phyloP scores from a whole-genome alignment of 2,329 filamentous ascomycete species.

The Hypoxylon sp. region DNA sequence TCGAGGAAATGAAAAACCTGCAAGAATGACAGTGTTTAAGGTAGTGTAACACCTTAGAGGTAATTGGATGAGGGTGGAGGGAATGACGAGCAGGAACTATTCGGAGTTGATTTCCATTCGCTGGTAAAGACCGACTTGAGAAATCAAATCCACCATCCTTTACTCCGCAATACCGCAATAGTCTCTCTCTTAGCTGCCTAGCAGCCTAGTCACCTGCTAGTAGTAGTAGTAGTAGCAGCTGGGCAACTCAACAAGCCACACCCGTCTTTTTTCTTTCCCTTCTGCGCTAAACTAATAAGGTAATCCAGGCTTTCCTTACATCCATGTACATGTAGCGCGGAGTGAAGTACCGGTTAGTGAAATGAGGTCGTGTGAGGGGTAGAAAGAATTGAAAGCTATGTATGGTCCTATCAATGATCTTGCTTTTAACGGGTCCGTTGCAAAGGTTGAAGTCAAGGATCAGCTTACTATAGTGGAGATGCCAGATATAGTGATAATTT shows the following conservation, averaged over 20 bases:
- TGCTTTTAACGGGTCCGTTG: slow-evolving; percentile 19
- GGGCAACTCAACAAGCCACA: slow-evolving; percentile 20
- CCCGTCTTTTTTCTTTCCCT: slow-evolving; percentile 11
- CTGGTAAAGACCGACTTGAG: slow-evolving; percentile 43
- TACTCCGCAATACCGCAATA: slow-evolving; percentile 34
- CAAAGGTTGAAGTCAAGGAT: slow-evolving; percentile 6
- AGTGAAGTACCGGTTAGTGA: slow-evolving; percentile 35
- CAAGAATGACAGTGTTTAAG: slow-evolving; percentile 30
- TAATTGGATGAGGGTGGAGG: slow-evolving; percentile 37
- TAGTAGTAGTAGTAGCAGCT: slow-evolving; percentile 5
- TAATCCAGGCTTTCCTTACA: slow-evolving; percentile 25
- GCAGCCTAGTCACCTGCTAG: slow-evolving; percentile 36
- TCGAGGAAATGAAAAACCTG: slow-evolving; percentile 29
- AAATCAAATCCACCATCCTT: slow-evolving; percentile 26
- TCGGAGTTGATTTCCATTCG: slow-evolving; percentile 43
- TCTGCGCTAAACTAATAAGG: slow-evolving; percentile 29
- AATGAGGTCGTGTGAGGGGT: slow-evolving; percentile 42
- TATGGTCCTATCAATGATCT: slow-evolving; percentile 40
- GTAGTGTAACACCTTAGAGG: slow-evolving; percentile 33
- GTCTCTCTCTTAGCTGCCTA: not conserved
- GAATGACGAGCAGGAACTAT: slow-evolving; percentile 46
- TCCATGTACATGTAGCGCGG: slow-evolving; percentile 11
- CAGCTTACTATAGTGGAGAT: slow-evolving; percentile 5
- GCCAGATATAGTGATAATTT: slow-evolving; percentile 19
- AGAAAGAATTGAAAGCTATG: slow-evolving; percentile 32